Conservation (phyloP, 306 rosid genomes). For the Lablab purpureus region DNA sequence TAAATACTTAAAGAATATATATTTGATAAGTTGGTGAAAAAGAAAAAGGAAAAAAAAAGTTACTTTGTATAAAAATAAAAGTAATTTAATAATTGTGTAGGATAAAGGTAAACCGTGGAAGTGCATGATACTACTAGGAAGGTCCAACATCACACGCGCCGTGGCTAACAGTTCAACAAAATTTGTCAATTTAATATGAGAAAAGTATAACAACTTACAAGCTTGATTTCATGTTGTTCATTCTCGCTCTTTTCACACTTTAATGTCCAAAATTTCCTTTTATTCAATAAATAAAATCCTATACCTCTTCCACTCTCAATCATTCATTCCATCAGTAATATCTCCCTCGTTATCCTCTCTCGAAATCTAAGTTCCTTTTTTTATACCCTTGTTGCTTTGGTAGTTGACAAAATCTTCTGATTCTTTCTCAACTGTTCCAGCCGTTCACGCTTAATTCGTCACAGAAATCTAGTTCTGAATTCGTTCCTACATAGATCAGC, state of each 20-base stretch:
- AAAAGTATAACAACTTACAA: background rate
- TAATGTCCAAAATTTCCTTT: slow-evolving; percentile 19
- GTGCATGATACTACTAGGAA: background rate
- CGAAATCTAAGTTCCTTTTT: background rate
- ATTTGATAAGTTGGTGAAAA: background rate
- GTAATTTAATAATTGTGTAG: background rate
- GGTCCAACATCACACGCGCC: slow-evolving; percentile 9
- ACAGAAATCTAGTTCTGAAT: background rate
- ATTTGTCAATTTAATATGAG: slow-evolving; percentile 9
- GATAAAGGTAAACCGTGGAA: background rate
- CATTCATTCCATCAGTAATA: slow-evolving; percentile 5
- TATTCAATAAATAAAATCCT: background rate
- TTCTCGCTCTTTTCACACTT: background rate
- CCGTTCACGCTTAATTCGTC: background rate
- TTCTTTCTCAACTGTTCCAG: slow-evolving; percentile 12
- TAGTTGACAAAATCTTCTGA: background rate
- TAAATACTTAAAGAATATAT: too few relatives aligned
- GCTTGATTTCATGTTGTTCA: background rate
- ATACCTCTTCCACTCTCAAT: background rate
- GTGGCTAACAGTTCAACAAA: slow-evolving; percentile 26
- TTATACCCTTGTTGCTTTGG: background rate
- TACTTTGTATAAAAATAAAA: background rate
- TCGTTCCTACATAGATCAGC: slow-evolving; percentile 20
- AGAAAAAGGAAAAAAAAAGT: background rate
- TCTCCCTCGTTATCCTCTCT: slow-evolving; percentile 27